Percentiles rank a stretch among this genome's conserved stretches.
Conservation (phyloP, 2,329 filamentous ascomycete species). For the Colletotrichum zoysiae region DNA sequence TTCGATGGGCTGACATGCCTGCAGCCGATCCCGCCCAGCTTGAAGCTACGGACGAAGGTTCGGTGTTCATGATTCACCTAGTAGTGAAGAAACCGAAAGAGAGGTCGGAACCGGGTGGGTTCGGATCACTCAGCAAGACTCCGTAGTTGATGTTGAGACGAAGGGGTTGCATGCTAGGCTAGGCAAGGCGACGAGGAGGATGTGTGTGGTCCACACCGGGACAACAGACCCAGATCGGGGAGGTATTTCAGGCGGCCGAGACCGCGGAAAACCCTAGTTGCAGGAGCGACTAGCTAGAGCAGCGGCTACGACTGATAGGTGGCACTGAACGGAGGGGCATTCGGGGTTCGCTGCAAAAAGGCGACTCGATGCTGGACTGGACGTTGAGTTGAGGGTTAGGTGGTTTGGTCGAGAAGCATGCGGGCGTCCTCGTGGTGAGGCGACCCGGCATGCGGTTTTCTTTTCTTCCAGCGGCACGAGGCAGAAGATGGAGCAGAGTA, state of each 20-base stretch:
- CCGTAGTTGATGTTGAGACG: conserved; percentile 18
- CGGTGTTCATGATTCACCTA: conserved; percentile 42
- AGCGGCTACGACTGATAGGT: conserved; percentile 5
- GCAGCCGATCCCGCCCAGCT: conserved; percentile 50
- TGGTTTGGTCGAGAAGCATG: neutral
- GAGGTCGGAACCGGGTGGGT: conserved; percentile 5
- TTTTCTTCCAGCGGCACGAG: conserved; percentile 18
- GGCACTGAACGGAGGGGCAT: conserved; percentile 12
- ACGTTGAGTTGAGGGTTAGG: conserved; percentile 1
- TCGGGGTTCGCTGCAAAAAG: neutral
- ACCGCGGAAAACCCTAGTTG: conserved; percentile 4
- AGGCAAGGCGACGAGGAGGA: neutral
- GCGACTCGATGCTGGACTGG: conserved; percentile 5
- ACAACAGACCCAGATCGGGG: conserved; percentile 1
- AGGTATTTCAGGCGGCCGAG: conserved; percentile 1
- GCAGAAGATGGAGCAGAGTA: conserved; percentile 9
- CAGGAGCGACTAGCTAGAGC: conserved; percentile 7
- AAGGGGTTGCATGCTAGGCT: conserved; percentile 25
- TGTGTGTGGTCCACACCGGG: conserved; percentile 4
- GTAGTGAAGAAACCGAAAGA: conserved; percentile 27
- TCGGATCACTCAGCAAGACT: conserved; percentile 29
- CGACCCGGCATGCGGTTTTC: neutral
- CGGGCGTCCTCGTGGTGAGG: neutral
- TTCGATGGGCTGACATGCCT: conserved; percentile 49
- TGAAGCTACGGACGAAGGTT: conserved; percentile 43